A percentile compares a stretch with the other conserved stretches of the same genome.
Conservation (phyloP, 805 yeast genomes). For the Cyberlindnera xishuangbannaensis region DNA sequence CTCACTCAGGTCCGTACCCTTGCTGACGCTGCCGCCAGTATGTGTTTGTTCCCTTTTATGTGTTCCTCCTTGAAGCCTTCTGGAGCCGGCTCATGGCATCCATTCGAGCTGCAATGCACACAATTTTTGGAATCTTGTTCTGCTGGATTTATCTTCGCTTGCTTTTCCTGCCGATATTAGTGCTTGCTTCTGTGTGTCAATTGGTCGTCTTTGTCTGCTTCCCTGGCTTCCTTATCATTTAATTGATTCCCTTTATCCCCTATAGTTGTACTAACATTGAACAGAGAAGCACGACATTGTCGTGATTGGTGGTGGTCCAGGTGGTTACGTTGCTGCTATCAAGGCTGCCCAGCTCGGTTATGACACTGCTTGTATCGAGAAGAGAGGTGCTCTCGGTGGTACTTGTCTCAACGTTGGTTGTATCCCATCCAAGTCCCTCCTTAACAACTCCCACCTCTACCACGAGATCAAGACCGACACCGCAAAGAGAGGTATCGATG, state of each 20-base stretch:
- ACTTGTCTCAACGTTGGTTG: constrained; percentile 99
- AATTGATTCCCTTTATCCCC: no score
- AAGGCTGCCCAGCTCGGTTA: constrained; percentile 95
- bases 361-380: constrained; percentile 94
- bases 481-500: constrained; percentile 83
- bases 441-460: constrained; percentile 90
- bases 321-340: constrained; percentile 98
- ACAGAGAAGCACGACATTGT: constrained; percentile 74
- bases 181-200: no score
- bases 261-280: constrained; percentile 2
- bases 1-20: constrained; percentile 16
- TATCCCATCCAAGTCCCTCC: constrained; percentile 93
- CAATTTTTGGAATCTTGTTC: no score
- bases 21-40: constrained; percentile 20
- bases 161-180: no score
- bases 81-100: no score
- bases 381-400: constrained; percentile 95
- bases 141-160: no score
- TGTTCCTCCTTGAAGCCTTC: no score
- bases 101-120: no score
- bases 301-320: constrained; percentile 99
- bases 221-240: no score
- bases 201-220: no score
- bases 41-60: constrained; percentile 3
- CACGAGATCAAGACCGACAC: constrained; percentile 88